A percentile compares a stretch with the other conserved stretches of the same genome.
Evolutionary conservation across 1,284 basidiomycete species (phyloP).

Genomic region (Ganoderma lucidum): DNA sequence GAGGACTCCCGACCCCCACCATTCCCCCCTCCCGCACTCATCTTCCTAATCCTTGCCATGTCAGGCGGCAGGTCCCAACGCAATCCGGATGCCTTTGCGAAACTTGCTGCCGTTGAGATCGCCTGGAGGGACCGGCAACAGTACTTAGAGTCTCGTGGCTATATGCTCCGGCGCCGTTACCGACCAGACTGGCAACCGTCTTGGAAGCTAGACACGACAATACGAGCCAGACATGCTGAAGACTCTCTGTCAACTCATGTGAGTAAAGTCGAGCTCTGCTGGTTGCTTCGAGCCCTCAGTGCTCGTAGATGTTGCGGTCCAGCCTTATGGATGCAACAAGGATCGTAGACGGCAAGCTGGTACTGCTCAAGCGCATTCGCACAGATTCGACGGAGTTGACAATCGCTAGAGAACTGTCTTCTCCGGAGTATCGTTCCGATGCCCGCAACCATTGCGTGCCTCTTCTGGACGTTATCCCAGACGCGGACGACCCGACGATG

Average conservation of each 20-base stretch:
- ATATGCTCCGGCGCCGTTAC: constrained; percentile 24
- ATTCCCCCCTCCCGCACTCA: background rate
- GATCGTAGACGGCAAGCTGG: constrained; percentile 34
- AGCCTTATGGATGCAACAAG: constrained; percentile 41
- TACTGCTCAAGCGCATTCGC: constrained; percentile 38
- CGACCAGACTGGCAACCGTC: constrained; percentile 22
- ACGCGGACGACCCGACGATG: constrained; percentile 23
- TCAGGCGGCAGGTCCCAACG: background rate
- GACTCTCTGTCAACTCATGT: constrained; percentile 2
- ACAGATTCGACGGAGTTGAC: constrained; percentile 31
- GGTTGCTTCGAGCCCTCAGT: background rate
- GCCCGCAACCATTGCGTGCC: constrained; percentile 44
- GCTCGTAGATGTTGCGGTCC: background rate
- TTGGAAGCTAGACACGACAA: constrained; percentile 22
- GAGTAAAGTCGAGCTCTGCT: background rate
- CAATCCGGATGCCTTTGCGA: background rate
- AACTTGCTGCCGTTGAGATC: background rate
- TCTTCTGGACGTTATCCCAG: constrained; percentile 40
- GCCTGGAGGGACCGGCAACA: background rate
- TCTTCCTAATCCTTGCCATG: background rate
- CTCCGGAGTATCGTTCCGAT: constrained; percentile 26
- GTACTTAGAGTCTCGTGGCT: constrained; percentile 13
- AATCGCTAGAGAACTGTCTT: constrained; percentile 33
- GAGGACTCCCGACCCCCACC: no score
- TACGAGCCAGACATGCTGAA: constrained; percentile 3